Conservation (phyloP, 768 basidiomycete species). For the Russula emetica region DNA sequence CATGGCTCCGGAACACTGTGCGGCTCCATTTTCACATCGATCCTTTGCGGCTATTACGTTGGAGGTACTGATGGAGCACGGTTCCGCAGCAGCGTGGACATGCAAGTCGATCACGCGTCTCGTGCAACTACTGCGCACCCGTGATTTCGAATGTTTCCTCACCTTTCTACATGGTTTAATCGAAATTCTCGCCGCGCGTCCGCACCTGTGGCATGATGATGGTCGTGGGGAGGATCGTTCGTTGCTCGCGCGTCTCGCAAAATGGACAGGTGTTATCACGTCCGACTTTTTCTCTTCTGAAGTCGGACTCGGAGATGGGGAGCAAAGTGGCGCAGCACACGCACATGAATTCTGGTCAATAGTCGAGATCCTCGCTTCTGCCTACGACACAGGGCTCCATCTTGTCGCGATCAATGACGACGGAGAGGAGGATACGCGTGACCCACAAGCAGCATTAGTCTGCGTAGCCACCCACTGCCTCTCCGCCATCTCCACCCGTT, state of each 20-base stretch:
- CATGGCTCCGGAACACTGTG: not conserved
- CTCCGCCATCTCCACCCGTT: not conserved
- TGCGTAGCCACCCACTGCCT: constrained; percentile 12
- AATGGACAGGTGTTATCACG: constrained; percentile 32
- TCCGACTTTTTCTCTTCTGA: constrained; percentile 18
- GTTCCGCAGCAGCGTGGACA: constrained; percentile 37
- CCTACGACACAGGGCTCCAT: constrained; percentile 3
- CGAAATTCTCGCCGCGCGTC: constrained; percentile 6
- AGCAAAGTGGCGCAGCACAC: not conserved
- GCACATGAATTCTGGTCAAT: constrained; percentile 7
- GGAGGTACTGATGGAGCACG: constrained; percentile 32
- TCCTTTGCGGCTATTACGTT: constrained; percentile 37
- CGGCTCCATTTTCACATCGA: constrained; percentile 22
- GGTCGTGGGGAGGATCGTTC: constrained; percentile 10
- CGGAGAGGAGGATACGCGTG: not conserved
- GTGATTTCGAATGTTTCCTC: constrained; percentile 37
- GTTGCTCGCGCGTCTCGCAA: constrained; percentile 26
- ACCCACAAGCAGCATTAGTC: constrained; percentile 8
- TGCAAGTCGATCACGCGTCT: constrained; percentile 42
- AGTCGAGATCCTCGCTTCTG: constrained; percentile 16
- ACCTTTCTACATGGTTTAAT: constrained; percentile 34
- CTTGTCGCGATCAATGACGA: not conserved
- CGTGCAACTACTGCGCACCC: constrained; percentile 33
- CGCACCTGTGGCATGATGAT: not conserved
- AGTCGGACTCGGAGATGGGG: not conserved